Conservation (phyloP, 2,329 filamentous ascomycete genomes). For the Penicillium sp. region DNA sequence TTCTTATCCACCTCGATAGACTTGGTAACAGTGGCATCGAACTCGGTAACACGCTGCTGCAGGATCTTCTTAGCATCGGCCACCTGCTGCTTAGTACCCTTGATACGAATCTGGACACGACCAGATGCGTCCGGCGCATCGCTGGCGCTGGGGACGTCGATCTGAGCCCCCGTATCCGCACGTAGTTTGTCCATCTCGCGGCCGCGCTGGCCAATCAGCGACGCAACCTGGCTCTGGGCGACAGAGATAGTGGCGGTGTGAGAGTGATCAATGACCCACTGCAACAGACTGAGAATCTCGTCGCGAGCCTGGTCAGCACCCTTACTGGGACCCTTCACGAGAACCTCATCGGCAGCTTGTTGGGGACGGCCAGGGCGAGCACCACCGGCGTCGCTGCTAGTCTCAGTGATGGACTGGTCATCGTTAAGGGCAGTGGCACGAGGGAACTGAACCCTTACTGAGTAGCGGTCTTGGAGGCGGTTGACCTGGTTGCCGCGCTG, state of each 20-base stretch:
- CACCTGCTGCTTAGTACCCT: constrained; percentile 87
- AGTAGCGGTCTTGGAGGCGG: constrained; percentile 85
- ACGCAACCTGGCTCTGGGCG: constrained; percentile 87
- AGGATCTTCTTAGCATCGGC: constrained; percentile 86
- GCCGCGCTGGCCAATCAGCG: constrained; percentile 84
- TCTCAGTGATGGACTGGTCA: constrained; percentile 66
- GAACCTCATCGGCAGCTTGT: constrained; percentile 81
- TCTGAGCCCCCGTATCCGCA: constrained; percentile 75
- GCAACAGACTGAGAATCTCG: constrained; percentile 80
- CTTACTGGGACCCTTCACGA: constrained; percentile 84
- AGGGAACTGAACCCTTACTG: constrained; percentile 93
- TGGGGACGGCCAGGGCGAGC: constrained; percentile 58
- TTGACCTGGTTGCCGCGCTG: constrained; percentile 83
- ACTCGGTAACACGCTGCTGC: constrained; percentile 76
- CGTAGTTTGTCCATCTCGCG: constrained; percentile 87
- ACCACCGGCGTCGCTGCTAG: constrained; percentile 59
- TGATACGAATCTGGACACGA: constrained; percentile 80
- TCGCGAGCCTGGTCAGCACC: constrained; percentile 88
- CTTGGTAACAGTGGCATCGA: constrained; percentile 82
- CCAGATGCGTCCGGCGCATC: constrained; percentile 62
- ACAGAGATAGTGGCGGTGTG: constrained; percentile 74
- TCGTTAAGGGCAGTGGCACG: constrained; percentile 54
- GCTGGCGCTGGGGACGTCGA: constrained; percentile 80
- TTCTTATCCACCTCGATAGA: constrained; percentile 90
- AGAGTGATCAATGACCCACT: constrained; percentile 86